phyloP scores from a whole-genome alignment of 257 asterid species.

The Eustoma russellianum region DNA sequence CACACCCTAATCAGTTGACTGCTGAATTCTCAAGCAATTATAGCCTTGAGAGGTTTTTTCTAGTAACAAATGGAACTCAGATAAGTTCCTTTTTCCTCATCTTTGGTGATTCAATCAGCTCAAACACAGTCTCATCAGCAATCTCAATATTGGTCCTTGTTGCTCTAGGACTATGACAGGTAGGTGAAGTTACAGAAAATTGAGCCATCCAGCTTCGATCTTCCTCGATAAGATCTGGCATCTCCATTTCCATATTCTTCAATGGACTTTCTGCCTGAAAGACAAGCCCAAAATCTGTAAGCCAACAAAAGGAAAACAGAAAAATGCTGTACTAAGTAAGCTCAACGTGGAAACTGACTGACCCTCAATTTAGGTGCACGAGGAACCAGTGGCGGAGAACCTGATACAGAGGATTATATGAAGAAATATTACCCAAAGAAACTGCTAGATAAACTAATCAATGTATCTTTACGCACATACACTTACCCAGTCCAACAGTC shows the following conservation, averaged over 20 bases:
- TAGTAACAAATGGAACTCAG: too few relatives aligned
- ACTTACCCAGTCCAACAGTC: slow-evolving; percentile 55
- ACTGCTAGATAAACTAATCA: neutral
- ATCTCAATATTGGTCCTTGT: slow-evolving; percentile 21
- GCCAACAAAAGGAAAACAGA: neutral
- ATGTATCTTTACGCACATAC: slow-evolving; percentile 10
- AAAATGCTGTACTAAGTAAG: neutral
- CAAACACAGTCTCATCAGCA: slow-evolving; percentile 28
- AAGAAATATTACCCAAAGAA: neutral
- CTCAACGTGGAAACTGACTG: slow-evolving; percentile 1
- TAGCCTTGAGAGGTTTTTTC: too few relatives aligned
- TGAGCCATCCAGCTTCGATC: slow-evolving; percentile 16
- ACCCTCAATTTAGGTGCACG: slow-evolving; percentile 35
- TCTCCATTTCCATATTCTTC: slow-evolving; percentile 45
- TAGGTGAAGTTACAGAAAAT: slow-evolving; percentile 30
- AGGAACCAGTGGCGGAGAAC: slow-evolving; percentile 23
- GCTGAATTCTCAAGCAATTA: too few relatives aligned
- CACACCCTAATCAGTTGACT: too few relatives aligned
- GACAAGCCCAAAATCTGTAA: neutral
- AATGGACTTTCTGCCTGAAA: slow-evolving; percentile 21
- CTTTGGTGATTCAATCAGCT: slow-evolving; percentile 35
- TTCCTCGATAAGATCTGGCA: slow-evolving; percentile 21
- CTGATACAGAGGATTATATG: slow-evolving; percentile 4
- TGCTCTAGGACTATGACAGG: slow-evolving; percentile 41
- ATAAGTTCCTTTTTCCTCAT: slow-evolving; percentile 2